These are phyloP conservation scores for Botrytis aclada DNA, from an alignment of 2,329 filamentous ascomycete species.

Conservation along the genomic window DNA sequence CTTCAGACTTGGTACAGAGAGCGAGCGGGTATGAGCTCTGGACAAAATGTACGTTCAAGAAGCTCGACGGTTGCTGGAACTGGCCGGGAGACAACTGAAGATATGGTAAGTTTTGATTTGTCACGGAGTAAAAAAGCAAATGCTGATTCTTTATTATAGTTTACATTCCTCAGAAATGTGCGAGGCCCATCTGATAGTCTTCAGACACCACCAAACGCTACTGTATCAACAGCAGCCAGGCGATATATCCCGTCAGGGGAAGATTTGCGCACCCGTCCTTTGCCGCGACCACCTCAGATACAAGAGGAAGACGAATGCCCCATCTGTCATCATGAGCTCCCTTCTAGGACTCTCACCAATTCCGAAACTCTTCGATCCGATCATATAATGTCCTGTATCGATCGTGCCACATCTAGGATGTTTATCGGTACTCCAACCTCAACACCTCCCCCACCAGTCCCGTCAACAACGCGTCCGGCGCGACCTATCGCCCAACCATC, in stretches of 20 bases:
- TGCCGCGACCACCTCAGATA: conserved; percentile 42
- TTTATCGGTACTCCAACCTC: conserved; percentile 18
- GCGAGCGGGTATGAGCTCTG: background rate
- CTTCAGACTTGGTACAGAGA: conserved; percentile 19
- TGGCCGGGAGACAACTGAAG: conserved; percentile 15
- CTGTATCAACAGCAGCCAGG: conserved; percentile 3
- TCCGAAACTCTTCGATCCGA: conserved; percentile 54
- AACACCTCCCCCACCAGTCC: conserved; percentile 21
- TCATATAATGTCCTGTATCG: conserved; percentile 58
- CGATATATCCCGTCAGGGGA: conserved; percentile 19
- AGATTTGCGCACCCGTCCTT: conserved; percentile 20
- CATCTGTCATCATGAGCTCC: conserved; percentile 70
- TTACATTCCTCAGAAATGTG: conserved; percentile 12
- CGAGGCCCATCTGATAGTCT: conserved; percentile 10
- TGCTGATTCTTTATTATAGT: background rate
- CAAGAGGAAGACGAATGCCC: conserved; percentile 77
- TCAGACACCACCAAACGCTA: background rate
- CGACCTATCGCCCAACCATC: conserved; percentile 24
- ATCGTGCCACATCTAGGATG: conserved; percentile 22
- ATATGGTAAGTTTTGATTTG: conserved; percentile 16
- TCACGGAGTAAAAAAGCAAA: background rate
- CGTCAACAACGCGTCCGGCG: conserved; percentile 15
- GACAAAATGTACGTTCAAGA: conserved; percentile 11
- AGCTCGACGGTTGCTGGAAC: conserved; percentile 16
- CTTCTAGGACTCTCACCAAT: conserved; percentile 52